phyloP scores from a whole-genome alignment of 1,139 yeast species.

The Zygosaccharomyces sapae region DNA sequence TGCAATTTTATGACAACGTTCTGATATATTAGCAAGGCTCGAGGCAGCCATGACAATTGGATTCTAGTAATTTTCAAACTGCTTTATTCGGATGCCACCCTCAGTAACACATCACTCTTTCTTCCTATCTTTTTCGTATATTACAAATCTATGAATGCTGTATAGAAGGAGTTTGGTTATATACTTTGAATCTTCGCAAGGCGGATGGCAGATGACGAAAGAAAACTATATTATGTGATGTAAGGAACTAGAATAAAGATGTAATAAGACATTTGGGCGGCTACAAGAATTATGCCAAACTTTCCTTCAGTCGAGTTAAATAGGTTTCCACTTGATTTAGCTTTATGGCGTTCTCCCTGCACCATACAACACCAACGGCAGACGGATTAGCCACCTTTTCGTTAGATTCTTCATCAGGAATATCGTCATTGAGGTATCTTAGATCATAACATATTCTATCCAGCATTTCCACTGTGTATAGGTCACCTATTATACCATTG shows the following conservation, averaged over 20 bases:
- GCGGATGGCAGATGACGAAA: conserved; percentile 1
- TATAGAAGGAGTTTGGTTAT: neutral
- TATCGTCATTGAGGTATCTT: conserved; percentile 26
- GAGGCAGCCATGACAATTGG: conserved; percentile 7
- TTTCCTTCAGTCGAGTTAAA: conserved; percentile 19
- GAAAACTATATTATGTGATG: neutral
- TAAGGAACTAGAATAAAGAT: conserved; percentile 2
- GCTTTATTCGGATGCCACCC: neutral
- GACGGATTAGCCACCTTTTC: conserved; percentile 6
- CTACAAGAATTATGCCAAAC: conserved; percentile 11
- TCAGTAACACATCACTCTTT: neutral
- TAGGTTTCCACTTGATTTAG: conserved; percentile 20
- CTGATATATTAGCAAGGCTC: conserved; percentile 24
- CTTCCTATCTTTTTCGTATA: neutral
- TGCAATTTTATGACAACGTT: conserved; percentile 30
- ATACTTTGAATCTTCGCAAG: neutral
- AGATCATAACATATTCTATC: conserved; percentile 22
- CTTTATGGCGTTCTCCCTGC: conserved; percentile 22
- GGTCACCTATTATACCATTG: conserved; percentile 34
- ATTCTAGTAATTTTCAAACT: neutral
- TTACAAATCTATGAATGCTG: neutral
- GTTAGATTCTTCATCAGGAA: conserved; percentile 18
- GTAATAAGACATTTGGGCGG: neutral
- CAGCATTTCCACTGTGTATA: conserved; percentile 29
- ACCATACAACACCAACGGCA: conserved; percentile 21